These are phyloP conservation scores for Phylloporus rhodoxanthus DNA, from an alignment of 768 basidiomycete species.

Conservation along the genomic window DNA sequence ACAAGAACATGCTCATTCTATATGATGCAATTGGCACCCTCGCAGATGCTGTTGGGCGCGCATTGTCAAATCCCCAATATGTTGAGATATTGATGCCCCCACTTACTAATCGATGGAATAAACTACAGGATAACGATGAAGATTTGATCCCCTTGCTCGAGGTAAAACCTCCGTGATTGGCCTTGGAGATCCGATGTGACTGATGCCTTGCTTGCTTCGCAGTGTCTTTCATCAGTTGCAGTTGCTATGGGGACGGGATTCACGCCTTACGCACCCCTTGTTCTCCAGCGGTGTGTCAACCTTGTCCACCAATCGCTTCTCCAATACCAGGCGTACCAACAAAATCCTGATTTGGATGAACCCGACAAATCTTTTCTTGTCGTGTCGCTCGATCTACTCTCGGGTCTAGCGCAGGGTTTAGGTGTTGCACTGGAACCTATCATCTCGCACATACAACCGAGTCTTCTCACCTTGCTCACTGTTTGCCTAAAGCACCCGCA, in stretches of 20 bases:
- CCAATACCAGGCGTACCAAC: conserved; percentile 82
- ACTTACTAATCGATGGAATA: conserved; percentile 83
- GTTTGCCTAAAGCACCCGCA: conserved; percentile 94
- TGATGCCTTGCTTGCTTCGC: not conserved
- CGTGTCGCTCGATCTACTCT: conserved; percentile 93
- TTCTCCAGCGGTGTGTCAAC: conserved; percentile 85
- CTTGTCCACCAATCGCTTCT: conserved; percentile 80
- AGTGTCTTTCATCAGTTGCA: conserved; percentile 97
- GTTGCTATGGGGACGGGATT: conserved; percentile 93
- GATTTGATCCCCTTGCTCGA: conserved; percentile 93
- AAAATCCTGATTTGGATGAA: conserved; percentile 87
- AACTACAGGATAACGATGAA: conserved; percentile 83
- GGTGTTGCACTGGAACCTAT: conserved; percentile 70
- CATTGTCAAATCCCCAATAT: conserved; percentile 77
- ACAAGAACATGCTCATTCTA: conserved; percentile 97
- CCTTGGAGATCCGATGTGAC: not conserved
- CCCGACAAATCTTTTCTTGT: conserved; percentile 97
- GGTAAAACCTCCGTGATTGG: conserved; percentile 42
- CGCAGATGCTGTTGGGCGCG: conserved; percentile 90
- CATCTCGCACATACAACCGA: conserved; percentile 66
- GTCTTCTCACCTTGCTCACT: conserved; percentile 73
- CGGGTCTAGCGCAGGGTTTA: conserved; percentile 92
- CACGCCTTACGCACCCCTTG: conserved; percentile 79
- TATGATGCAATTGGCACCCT: conserved; percentile 99
- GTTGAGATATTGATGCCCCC: conserved; percentile 98